Percentiles rank a stretch among this genome's conserved stretches.
phyloP scores from a whole-genome alignment of 2,329 filamentous ascomycete genomes.

The Ceratocystis papillata region DNA sequence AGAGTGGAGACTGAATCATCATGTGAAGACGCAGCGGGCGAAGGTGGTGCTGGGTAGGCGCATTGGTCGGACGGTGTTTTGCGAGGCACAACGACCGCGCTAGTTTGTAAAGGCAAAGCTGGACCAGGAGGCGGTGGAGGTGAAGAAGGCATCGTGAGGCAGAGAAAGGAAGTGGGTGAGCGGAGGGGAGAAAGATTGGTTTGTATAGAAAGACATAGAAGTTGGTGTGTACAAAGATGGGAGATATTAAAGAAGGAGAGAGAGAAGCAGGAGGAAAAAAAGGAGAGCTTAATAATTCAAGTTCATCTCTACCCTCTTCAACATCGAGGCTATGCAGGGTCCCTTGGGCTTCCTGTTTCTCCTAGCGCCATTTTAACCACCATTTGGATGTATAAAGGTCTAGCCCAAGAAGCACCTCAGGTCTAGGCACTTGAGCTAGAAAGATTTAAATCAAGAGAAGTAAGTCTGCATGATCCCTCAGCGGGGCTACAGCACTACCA shows the following conservation, averaged over 20 bases:
- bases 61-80: neutral
- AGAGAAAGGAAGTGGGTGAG: neutral
- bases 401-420: neutral
- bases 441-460: too few relatives aligned
- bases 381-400: neutral
- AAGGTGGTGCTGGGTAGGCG: conserved; percentile 37
- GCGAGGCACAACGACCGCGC: conserved; percentile 40
- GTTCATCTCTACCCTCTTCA: neutral
- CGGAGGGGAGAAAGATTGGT: conserved; percentile 1
- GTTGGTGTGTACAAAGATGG: too few relatives aligned
- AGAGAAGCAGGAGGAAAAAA: neutral
- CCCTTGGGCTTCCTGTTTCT: neutral
- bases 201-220: too few relatives aligned
- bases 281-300: neutral
- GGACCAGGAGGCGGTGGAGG: conserved; percentile 17
- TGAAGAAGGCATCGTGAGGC: conserved; percentile 15
- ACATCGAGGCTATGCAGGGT: too few relatives aligned
- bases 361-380: neutral
- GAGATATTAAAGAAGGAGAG: neutral
- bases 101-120: conserved; percentile 35
- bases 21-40: conserved; percentile 34
- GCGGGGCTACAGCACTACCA: too few relatives aligned
- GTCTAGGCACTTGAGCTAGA: neutral
- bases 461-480: too few relatives aligned
- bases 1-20: conserved; percentile 13